Percentiles rank a stretch among this genome's conserved stretches.
Conservation (phyloP, 2,329 filamentous ascomycete species). For the Alternaria dauci region DNA sequence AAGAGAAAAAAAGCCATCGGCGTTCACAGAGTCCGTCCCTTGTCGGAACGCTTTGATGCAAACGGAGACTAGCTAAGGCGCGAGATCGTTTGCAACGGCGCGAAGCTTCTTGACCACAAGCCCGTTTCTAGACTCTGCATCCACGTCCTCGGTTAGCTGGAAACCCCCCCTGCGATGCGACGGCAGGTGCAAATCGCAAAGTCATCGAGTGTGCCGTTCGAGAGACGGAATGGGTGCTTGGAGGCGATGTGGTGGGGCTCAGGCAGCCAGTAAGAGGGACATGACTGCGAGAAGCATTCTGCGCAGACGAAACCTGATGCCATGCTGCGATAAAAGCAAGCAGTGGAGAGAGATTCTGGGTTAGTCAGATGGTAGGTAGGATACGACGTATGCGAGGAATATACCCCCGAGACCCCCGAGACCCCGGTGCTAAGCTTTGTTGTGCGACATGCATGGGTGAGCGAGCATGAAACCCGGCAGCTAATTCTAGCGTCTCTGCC, state of each 20-base stretch:
- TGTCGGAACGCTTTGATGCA: slow-evolving; percentile 1
- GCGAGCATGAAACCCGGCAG: slow-evolving; percentile 1
- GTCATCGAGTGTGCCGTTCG: slow-evolving; percentile 9
- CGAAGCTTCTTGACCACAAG: not conserved
- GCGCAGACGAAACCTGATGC: not conserved
- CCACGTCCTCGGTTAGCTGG: not conserved
- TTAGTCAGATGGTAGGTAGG: not conserved
- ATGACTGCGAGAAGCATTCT: not conserved
- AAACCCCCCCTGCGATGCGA: slow-evolving; percentile 8
- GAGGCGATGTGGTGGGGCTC: slow-evolving; percentile 6
- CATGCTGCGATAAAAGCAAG: not conserved
- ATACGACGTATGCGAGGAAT: not conserved
- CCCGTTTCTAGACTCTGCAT: not conserved
- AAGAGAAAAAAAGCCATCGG: not conserved
- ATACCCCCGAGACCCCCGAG: not conserved
- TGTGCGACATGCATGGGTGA: not conserved
- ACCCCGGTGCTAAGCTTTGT: slow-evolving; percentile 8
- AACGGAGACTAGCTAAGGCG: slow-evolving; percentile 3
- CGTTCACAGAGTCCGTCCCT: not conserved
- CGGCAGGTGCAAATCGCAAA: slow-evolving; percentile 8
- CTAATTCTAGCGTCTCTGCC: slow-evolving; percentile 6
- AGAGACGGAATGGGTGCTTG: not conserved
- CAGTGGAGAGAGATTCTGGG: not conserved
- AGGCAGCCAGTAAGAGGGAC: slow-evolving; percentile 16
- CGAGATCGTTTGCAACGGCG: slow-evolving; percentile 6